Evolutionary conservation across 1,284 basidiomycete genomes (phyloP).

Genomic region (Butyriboletus appendiculatus): DNA sequence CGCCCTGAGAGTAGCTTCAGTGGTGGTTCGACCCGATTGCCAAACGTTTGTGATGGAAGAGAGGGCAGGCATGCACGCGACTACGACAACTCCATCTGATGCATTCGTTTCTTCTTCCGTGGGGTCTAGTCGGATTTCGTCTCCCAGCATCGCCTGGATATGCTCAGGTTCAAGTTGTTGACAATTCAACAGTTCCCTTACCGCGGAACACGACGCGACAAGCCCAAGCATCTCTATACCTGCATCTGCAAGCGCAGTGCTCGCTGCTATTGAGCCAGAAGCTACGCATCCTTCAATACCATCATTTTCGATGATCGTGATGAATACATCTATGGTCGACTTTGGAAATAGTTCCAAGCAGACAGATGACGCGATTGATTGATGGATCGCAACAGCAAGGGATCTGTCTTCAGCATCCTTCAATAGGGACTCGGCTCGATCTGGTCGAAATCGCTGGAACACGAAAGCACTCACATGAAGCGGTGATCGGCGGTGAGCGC

Average conservation of each 20-base stretch:
- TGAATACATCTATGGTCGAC: constrained; percentile 89
- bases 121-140: constrained; percentile 77
- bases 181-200: constrained; percentile 36
- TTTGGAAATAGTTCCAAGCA: constrained; percentile 92
- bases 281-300: constrained; percentile 84
- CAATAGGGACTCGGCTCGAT: constrained; percentile 16
- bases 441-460: neutral
- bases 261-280: constrained; percentile 84
- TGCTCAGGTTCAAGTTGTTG: neutral
- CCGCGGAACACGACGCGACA: constrained; percentile 76
- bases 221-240: constrained; percentile 88
- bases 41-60: constrained; percentile 81
- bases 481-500: constrained; percentile 72
- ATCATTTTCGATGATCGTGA: constrained; percentile 91
- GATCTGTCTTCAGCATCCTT: constrained; percentile 94
- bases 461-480: constrained; percentile 66
- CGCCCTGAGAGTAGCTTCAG: constrained; percentile 55
- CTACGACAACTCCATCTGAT: constrained; percentile 63
- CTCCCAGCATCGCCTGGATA: constrained; percentile 51
- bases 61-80: constrained; percentile 90
- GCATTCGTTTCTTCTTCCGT: constrained; percentile 62
- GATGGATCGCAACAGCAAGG: constrained; percentile 80
- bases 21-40: constrained; percentile 69
- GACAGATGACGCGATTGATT: constrained; percentile 84
- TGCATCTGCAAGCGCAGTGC: constrained; percentile 86